phyloP scores from a whole-genome alignment of 2,329 filamentous ascomycete species.

The Verruconis gallopava region DNA sequence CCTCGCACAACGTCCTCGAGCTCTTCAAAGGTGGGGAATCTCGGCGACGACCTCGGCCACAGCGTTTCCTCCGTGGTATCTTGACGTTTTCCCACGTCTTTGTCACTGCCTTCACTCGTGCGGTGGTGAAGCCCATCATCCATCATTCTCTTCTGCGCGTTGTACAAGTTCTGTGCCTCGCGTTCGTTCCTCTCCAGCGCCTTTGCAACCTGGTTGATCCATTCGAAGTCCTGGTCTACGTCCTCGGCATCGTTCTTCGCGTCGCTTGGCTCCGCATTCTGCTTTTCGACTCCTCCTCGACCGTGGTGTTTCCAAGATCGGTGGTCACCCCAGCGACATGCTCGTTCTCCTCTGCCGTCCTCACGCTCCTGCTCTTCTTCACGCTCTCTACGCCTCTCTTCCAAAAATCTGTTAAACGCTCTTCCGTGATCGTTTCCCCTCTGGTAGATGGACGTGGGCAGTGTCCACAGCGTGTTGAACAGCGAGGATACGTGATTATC shows the following conservation, averaged over 20 bases:
- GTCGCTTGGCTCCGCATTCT: not conserved
- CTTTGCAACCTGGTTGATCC: slow-evolving; percentile 1
- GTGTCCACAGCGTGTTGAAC: slow-evolving; percentile 1
- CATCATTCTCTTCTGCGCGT: slow-evolving; percentile 1
- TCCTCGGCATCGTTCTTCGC: slow-evolving; percentile 4
- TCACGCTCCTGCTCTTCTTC: slow-evolving; percentile 1
- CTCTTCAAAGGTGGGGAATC: too few species aligned
- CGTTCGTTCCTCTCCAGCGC: slow-evolving; percentile 2
- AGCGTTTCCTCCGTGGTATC: too few species aligned
- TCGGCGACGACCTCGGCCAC: too few species aligned
- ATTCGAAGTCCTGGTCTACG: not conserved
- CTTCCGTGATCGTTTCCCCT: slow-evolving; percentile 8
- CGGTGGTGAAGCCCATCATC: not conserved
- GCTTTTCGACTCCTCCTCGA: too few species aligned
- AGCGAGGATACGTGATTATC: not conserved
- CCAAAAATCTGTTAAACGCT: slow-evolving; percentile 1
- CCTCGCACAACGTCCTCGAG: too few species aligned
- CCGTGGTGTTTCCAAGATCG: not conserved
- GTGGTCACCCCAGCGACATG: not conserved
- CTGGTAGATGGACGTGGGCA: slow-evolving; percentile 7
- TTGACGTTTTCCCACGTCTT: too few species aligned
- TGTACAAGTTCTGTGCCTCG: slow-evolving; percentile 8
- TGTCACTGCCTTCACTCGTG: too few species aligned
- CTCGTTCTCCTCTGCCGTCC: not conserved
- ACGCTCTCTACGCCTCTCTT: not conserved